A percentile compares a stretch with the other conserved stretches of the same genome.
These are phyloP conservation scores for Citrullus mucosospermus DNA, from an alignment of 306 rosid species.

Conservation along the genomic window DNA sequence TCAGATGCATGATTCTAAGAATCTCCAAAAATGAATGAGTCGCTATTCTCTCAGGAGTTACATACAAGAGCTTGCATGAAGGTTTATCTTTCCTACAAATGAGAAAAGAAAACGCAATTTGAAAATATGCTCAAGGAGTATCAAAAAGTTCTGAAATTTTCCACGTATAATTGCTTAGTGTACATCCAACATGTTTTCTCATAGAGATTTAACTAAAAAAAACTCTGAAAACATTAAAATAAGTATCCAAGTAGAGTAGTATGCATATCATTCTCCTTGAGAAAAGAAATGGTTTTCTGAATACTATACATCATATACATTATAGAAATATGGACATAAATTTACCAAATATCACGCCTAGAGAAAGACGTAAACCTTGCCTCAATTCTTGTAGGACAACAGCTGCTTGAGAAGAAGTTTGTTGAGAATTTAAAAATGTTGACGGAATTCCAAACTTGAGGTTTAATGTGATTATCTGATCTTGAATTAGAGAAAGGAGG, in stretches of 20 bases:
- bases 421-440: slow-evolving; percentile 91
- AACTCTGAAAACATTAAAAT: background rate
- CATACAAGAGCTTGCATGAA: slow-evolving; percentile 91
- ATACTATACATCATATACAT: background rate
- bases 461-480: slow-evolving; percentile 81
- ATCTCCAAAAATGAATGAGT: slow-evolving; percentile 52
- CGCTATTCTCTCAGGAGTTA: slow-evolving; percentile 94
- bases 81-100: slow-evolving; percentile 75
- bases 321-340: background rate
- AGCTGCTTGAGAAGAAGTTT: slow-evolving; percentile 62
- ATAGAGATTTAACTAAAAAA: background rate
- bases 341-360: background rate
- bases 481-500: slow-evolving; percentile 94
- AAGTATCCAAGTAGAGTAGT: background rate
- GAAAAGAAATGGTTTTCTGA: background rate
- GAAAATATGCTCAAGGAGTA: background rate
- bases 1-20: slow-evolving; percentile 56
- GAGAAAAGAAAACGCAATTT: slow-evolving; percentile 10
- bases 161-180: background rate
- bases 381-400: slow-evolving; percentile 92
- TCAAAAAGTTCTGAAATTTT: background rate
- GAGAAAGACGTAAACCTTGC: slow-evolving; percentile 36
- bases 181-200: background rate
- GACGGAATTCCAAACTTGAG: slow-evolving; percentile 80
- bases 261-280: background rate